Conservation (phyloP, 2,329 filamentous ascomycete genomes). For the Aspergillus fumigatus region DNA sequence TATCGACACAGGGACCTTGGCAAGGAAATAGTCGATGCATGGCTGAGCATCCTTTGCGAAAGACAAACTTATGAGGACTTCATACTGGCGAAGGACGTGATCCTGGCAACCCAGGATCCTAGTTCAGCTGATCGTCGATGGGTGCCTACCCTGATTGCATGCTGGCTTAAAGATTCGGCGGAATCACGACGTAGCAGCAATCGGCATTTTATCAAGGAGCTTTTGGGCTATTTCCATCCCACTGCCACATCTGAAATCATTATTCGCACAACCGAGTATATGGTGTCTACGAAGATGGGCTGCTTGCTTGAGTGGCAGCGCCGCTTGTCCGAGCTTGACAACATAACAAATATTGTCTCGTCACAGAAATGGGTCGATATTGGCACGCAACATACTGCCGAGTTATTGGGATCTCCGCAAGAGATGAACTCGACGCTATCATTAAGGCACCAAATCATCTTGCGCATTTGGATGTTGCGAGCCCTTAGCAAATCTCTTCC, state of each 20-base stretch:
- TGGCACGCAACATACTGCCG: background rate
- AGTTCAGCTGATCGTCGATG: conserved; percentile 13
- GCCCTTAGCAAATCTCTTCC: conserved; percentile 20
- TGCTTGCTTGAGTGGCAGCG: conserved; percentile 29
- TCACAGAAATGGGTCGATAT: conserved; percentile 25
- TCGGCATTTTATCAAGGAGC: conserved; percentile 10
- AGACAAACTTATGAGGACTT: conserved; percentile 11
- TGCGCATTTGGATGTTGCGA: conserved; percentile 32
- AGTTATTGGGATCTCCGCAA: background rate
- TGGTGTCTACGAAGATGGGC: conserved; percentile 20
- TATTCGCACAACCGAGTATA: conserved; percentile 28
- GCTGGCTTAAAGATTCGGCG: conserved; percentile 18
- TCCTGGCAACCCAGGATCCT: conserved; percentile 23
- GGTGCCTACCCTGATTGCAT: conserved; percentile 24
- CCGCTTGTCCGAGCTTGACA: conserved; percentile 19
- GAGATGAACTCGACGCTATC: conserved; percentile 3
- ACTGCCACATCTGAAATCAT: conserved; percentile 25
- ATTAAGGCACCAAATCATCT: conserved; percentile 24
- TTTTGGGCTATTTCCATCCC: conserved; percentile 22
- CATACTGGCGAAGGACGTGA: conserved; percentile 26
- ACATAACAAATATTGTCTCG: conserved; percentile 18
- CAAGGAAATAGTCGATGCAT: conserved; percentile 23
- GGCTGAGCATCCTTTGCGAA: conserved; percentile 27
- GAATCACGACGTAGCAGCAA: conserved; percentile 4
- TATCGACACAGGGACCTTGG: conserved; percentile 31